Evolutionary conservation across 495 filamentous ascomycete species (phyloP), one percentile per base, ranked within the genome.

Genomic region (Zalerion maritima): DNA sequence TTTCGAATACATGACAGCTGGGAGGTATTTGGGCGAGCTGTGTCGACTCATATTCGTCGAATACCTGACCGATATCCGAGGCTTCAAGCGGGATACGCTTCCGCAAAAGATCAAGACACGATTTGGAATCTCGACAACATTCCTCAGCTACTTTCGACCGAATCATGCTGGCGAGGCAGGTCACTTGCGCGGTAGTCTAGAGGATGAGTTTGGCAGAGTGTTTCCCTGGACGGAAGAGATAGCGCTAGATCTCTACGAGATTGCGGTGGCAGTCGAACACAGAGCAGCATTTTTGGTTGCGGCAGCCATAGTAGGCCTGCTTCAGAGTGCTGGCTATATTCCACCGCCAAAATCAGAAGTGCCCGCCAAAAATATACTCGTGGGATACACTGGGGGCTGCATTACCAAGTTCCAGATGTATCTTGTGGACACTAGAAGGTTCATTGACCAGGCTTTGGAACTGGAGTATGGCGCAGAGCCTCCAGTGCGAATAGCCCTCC

Each of bases 1-100:
- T 1, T 74, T 87, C 31, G 82, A 91, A 51, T 85, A 86, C 47
- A 82, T 91, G 78, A 84, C 80, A 1, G 69, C 77, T 11, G 82
- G 82, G 1, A 65, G 81, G 11, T 91, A 91, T 44, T 63, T 91
- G 10, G 82, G 82, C 25, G 82, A 87, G 57, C 61, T 91, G n/a
- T 74, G 72, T 15, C 68, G 82, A 6, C 45, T 86, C 4, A 71
- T 82, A 13, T 62, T 78, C 23, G 52, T 75, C 18, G 78, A 84
- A 37, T 75, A 77, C 33, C 54, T 83, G 15, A 59, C 57, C 2
- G 61, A 60, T 13, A 38, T 62, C 6, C 36, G 58, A 6, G 43
- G 49, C 12, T 26, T 58, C 2, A 32, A 47, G 3, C 28, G 50
- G 11, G 47, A 51, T 5, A 41, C 59, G 11, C 48, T 85, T 14